Percentiles rank a stretch among this genome's conserved stretches.
phyloP scores from a whole-genome alignment of 2,329 filamentous ascomycete genomes.

The Aspergillus piperis region DNA sequence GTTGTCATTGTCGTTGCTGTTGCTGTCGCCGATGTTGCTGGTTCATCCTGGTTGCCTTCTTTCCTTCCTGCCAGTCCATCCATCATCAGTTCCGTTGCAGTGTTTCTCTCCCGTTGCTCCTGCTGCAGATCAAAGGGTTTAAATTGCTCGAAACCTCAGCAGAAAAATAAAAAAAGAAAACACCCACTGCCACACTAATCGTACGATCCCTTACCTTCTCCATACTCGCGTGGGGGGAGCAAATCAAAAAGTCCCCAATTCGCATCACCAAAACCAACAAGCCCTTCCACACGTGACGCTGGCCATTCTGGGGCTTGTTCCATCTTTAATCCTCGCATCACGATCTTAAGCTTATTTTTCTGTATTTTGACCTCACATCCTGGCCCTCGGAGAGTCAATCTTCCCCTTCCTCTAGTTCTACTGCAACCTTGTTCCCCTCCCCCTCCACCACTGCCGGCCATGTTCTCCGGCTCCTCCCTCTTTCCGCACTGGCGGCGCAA shows the following conservation, averaged over 20 bases:
- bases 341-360: conserved; percentile 3
- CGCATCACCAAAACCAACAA: conserved; percentile 1
- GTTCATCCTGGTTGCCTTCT: conserved; percentile 16
- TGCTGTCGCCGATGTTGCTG: not conserved
- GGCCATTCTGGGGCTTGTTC: conserved; percentile 17
- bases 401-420: not conserved
- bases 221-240: not conserved
- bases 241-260: not conserved
- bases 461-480: conserved; percentile 24
- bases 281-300: conserved; percentile 25
- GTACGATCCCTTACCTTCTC: not conserved
- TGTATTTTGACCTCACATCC: not conserved
- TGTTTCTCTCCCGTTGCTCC: not conserved
- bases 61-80: not conserved
- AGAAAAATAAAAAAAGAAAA: conserved; percentile 3
- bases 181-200: not conserved
- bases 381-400: conserved; percentile 1
- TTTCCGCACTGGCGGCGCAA: conserved; percentile 30
- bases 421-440: not conserved
- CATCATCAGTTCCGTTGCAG: not conserved
- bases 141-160: conserved; percentile 9
- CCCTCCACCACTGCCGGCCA: conserved; percentile 4
- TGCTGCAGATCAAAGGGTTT: conserved; percentile 9
- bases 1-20: not conserved
- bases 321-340: conserved; percentile 6